phyloP scores from a whole-genome alignment of 164 flowering plant genomes.

The Platanus orientalis region DNA sequence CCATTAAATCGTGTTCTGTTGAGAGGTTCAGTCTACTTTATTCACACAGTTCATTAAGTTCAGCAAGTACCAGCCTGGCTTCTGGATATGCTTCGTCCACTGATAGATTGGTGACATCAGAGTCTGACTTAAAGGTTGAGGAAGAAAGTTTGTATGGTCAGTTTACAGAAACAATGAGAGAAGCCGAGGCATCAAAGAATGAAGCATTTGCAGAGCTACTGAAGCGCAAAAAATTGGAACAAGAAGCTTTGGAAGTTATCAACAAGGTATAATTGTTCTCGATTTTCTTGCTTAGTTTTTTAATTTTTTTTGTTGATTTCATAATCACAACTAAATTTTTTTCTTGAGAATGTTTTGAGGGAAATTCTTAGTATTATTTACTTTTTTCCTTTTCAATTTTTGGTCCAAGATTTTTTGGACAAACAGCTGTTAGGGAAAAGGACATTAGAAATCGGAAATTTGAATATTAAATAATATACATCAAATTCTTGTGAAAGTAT shows the following conservation, averaged over 20 bases:
- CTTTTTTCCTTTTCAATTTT: background rate
- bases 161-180: conserved; percentile 31
- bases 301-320: background rate
- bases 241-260: conserved; percentile 48
- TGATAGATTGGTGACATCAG: conserved; percentile 27
- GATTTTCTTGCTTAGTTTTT: background rate
- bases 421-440: no score
- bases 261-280: conserved; percentile 40
- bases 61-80: conserved; percentile 11
- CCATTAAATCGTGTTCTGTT: conserved; percentile 11
- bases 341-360: background rate
- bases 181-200: conserved; percentile 41
- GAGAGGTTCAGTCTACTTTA: no score
- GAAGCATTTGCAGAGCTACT: conserved; percentile 42
- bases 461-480: no score
- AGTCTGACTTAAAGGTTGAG: conserved; percentile 29
- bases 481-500: no score
- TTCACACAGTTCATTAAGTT: no score
- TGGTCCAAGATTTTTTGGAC: no score
- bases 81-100: conserved; percentile 24
- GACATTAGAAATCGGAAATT: no score
- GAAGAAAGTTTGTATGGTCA: conserved; percentile 32
- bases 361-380: background rate
- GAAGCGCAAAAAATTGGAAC: conserved; percentile 44
- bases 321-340: background rate